A percentile compares a stretch with the other conserved stretches of the same genome.
Evolutionary conservation across 371 early-diverging fungal genomes (phyloP).

Genomic region (Umbelopsis sp.): DNA sequence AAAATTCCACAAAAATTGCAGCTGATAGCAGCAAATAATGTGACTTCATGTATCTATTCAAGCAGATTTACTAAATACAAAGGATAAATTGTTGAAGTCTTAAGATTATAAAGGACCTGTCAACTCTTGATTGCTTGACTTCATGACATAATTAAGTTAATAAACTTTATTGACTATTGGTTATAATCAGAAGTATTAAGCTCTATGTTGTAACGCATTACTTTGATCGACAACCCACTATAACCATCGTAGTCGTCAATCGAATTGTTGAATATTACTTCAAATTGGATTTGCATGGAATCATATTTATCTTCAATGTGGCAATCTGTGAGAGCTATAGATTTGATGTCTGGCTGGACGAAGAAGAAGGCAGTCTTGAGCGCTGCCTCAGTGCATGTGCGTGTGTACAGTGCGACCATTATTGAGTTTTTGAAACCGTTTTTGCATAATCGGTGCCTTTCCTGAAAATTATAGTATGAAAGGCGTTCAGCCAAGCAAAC

Average conservation of each 20-base stretch:
- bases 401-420: too few relatives aligned
- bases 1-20: neutral
- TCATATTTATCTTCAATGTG: too few relatives aligned
- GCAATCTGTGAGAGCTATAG: too few relatives aligned
- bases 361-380: too few relatives aligned
- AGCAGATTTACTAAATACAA: neutral
- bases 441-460: too few relatives aligned
- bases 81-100: neutral
- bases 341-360: too few relatives aligned
- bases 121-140: too few relatives aligned
- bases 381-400: too few relatives aligned
- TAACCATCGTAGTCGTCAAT: slow-evolving; percentile 3
- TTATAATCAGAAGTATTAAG: neutral
- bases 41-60: neutral
- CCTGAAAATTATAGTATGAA: too few relatives aligned
- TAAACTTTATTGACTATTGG: neutral
- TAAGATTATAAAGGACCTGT: slow-evolving; percentile 7
- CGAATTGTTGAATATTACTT: neutral
- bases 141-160: too few relatives aligned
- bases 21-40: neutral
- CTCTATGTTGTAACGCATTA: neutral
- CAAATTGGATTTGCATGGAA: neutral
- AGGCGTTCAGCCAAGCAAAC: too few relatives aligned
- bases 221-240: neutral
- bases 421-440: too few relatives aligned